phyloP scores from a whole-genome alignment of 495 filamentous ascomycete species.

The Penicillium riverlandense region DNA sequence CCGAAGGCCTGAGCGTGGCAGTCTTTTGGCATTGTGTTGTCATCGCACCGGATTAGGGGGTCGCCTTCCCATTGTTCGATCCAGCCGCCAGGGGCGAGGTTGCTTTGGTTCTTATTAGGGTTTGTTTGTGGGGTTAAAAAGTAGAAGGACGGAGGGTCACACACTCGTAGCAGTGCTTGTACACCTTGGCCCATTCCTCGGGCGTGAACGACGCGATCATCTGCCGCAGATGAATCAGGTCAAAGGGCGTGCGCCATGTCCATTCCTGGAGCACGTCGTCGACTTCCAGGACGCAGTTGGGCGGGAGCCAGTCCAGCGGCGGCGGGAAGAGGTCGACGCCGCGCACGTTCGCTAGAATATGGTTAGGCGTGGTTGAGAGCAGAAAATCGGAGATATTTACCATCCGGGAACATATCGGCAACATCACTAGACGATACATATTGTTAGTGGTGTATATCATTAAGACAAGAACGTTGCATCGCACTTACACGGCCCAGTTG shows the following conservation, averaged over 20 bases:
- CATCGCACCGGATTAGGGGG: conserved; percentile 28
- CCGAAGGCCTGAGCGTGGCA: conserved; percentile 10
- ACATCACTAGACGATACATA: conserved; percentile 1
- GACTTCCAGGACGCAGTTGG: conserved; percentile 16
- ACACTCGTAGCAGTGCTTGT: conserved; percentile 1
- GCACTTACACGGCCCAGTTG: conserved; percentile 10
- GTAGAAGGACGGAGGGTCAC: background rate
- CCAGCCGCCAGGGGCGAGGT: conserved; percentile 40
- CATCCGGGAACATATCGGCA: conserved; percentile 3
- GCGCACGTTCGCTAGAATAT: conserved; percentile 1
- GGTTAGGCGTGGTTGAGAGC: background rate
- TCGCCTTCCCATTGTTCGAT: conserved; percentile 43
- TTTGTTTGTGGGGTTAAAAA: background rate
- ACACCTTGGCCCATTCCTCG: too few relatives aligned
- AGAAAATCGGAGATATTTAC: background rate
- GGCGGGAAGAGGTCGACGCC: conserved; percentile 4
- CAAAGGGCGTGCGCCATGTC: conserved; percentile 12
- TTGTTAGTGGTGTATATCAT: background rate
- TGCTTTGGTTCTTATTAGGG: conserved; percentile 7
- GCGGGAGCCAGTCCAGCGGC: conserved; percentile 9
- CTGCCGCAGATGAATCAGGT: conserved; percentile 13
- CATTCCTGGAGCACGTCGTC: conserved; percentile 17
- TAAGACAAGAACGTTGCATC: background rate
- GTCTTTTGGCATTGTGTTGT: conserved; percentile 22
- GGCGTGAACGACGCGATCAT: conserved; percentile 5